Base-by-base conservation (phyloP, 1,284 basidiomycete genomes). In the Pascua sp. region DNA sequence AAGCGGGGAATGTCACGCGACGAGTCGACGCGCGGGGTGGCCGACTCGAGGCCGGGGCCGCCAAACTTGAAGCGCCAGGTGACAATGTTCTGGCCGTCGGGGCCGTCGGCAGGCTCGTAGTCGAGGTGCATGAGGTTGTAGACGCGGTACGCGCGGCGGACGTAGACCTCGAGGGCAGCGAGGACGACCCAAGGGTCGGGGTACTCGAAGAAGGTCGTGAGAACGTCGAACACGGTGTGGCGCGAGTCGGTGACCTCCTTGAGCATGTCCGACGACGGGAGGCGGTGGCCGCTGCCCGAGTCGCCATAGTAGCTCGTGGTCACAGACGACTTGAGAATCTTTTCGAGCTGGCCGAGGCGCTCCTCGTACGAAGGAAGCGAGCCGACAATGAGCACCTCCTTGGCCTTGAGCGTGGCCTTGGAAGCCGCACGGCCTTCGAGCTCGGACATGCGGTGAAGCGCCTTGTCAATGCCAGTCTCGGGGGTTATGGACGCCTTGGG, bases 331-430 rank as follows among this genome's bases (percentile, higher is more conserved):
- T 89, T 92, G 54, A 99, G 83, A 56, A 98, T 90, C 37, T 85
- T 81, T 80, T 97, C 94, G 89, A 99, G 95, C 79, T 99, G 96
- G 32, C 85, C 81, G 53, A 87, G 81, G 62, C 96, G 89, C 76
- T 98, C 96, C 70, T 95, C 91, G 72, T 93, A 94, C 41, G 92
- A 96, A 13, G 96, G 96, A 84, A 98, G 88, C 75, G 95, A 91
- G 52, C 91, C 91, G 39, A 90, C 84, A 68, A 99, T 97, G 60
- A 97, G 84, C 11, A 98, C 96, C 80, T 99, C 96, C 52, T 96
- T 89, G 49, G 96, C 95, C 80, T 97, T 98, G 68, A 99, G 81
- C 3, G 94, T 86, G 51, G 96, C 93, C 67, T 87, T 83, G 45
- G 86, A 89, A 11, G 92, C 93, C 8, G 90, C 90, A 59, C 76